These are phyloP conservation scores for Hypoxylon perforatum DNA, from an alignment of 495 filamentous ascomycete species.

Conservation along the genomic window DNA sequence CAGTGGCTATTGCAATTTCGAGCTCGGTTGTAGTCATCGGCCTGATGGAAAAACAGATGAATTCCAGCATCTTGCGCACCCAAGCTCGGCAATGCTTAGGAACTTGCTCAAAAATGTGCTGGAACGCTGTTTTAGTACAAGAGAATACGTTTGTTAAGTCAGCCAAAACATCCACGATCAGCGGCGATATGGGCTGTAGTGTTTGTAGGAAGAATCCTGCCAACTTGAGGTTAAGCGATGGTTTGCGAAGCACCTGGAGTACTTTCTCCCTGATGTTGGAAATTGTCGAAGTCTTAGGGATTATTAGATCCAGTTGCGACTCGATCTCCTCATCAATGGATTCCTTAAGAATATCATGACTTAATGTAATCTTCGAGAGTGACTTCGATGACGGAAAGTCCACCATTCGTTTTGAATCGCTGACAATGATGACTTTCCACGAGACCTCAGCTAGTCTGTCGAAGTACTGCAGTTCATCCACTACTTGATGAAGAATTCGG, in stretches of 20 bases:
- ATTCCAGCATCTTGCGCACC: constrained; percentile 9
- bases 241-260: constrained; percentile 1
- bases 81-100: constrained; percentile 1
- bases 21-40: constrained; percentile 11
- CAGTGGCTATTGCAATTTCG: constrained; percentile 1
- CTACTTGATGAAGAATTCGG: constrained; percentile 3
- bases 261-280: neutral
- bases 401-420: neutral
- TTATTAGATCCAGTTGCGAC: constrained; percentile 8
- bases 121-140: constrained; percentile 6
- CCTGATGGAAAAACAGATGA: constrained; percentile 16
- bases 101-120: constrained; percentile 9
- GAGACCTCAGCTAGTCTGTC: neutral
- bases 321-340: constrained; percentile 11
- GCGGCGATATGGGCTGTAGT: neutral
- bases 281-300: neutral
- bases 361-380: neutral
- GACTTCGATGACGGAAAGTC: neutral
- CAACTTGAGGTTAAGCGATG: constrained; percentile 7
- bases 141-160: constrained; percentile 3
- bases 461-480: constrained; percentile 1
- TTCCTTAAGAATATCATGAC: neutral
- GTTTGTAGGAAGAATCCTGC: constrained; percentile 1
- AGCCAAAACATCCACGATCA: neutral
- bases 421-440: constrained; percentile 23